Evolutionary conservation across 192 early-diverging fungal genomes (phyloP), one percentile per base, ranked within the genome.

Genomic region (Coemansia sp.): DNA sequence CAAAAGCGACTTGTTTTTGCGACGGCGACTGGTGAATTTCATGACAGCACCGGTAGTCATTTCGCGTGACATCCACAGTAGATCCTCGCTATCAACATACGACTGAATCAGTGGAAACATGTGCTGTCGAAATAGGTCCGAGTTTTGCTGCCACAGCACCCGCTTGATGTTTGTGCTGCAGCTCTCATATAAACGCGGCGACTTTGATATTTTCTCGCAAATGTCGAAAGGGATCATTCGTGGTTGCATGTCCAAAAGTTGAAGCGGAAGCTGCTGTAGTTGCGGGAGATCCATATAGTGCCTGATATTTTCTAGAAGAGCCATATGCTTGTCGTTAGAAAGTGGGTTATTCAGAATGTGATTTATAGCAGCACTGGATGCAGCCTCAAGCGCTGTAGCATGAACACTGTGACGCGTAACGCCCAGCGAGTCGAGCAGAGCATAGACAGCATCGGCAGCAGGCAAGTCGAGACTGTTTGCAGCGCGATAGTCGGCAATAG

Each of bases 161-260:
- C 68, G 71, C 54, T 74, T 80, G 3, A 74, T 54, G n/a, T 24
- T 48, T n/a, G 64, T 14, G 43, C 60, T 70, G 65, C 77, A 80
- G 11, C 41, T 45, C 19, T 47, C 29, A 43, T 80, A 80, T 5
- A 80, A 58, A 3, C 41, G 64, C 1, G 65, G 56, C 6, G 62
- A 64, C 23, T 14, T 21, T 6, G 43, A 35, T 27, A 80, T 68
- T 6, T 29, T 53, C 17, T 74, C 29, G 49, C 72, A 55, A 41
- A 74, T 71, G 12, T 74, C 72, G 12, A 37, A 43, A 0, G 77
- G 65, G 19, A 80, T 57, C 45, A 71, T 23, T 5, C 24, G 41
- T 7, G 77, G 77, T 25, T 65, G 61, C 45, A 43, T 66, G 14
- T 63, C 65, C 45, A 80, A 47, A 10, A 80, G 68, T 37, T 65